Evolutionary conservation across 2,329 filamentous ascomycete genomes (phyloP).

Genomic region (Talaromyces sp.): DNA sequence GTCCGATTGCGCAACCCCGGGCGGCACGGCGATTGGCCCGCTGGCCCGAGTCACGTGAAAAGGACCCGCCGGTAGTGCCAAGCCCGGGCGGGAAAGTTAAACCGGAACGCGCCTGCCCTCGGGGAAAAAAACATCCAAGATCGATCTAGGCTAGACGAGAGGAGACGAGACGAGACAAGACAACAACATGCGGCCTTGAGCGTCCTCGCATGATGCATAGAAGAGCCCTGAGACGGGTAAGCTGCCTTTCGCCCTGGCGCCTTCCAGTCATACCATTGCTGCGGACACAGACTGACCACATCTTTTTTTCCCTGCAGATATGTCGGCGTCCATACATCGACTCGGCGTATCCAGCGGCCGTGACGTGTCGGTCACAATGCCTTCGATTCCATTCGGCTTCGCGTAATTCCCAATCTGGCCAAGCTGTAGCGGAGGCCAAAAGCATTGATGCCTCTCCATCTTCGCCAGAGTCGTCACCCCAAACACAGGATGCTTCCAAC

Average conservation of each 20-base stretch:
- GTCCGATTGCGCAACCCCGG: slow-evolving; percentile 10
- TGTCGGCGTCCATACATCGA: slow-evolving; percentile 35
- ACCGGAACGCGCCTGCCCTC: not conserved
- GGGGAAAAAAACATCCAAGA: slow-evolving; percentile 10
- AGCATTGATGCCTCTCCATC: slow-evolving; percentile 15
- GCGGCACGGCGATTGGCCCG: slow-evolving; percentile 24
- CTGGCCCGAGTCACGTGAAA: slow-evolving; percentile 27
- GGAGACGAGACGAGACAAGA: not conserved
- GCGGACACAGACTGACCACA: not conserved
- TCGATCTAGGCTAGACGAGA: not conserved
- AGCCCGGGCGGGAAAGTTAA: slow-evolving; percentile 4
- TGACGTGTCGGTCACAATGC: slow-evolving; percentile 20
- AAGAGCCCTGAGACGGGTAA: slow-evolving; percentile 28
- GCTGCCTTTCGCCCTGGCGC: not conserved
- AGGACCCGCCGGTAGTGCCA: slow-evolving; percentile 8
- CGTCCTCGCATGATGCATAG: slow-evolving; percentile 26
- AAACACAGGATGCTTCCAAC: not conserved
- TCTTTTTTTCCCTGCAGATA: slow-evolving; percentile 16
- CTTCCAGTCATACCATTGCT: not conserved
- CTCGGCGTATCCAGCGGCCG: slow-evolving; percentile 29
- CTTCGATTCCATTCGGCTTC: slow-evolving; percentile 31
- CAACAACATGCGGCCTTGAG: not conserved
- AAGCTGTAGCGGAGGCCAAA: slow-evolving; percentile 17
- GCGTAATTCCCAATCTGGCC: slow-evolving; percentile 21
- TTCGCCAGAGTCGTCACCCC: not conserved